Base-by-base conservation (phyloP, 768 basidiomycete genomes). In the Russula vinacea region DNA sequence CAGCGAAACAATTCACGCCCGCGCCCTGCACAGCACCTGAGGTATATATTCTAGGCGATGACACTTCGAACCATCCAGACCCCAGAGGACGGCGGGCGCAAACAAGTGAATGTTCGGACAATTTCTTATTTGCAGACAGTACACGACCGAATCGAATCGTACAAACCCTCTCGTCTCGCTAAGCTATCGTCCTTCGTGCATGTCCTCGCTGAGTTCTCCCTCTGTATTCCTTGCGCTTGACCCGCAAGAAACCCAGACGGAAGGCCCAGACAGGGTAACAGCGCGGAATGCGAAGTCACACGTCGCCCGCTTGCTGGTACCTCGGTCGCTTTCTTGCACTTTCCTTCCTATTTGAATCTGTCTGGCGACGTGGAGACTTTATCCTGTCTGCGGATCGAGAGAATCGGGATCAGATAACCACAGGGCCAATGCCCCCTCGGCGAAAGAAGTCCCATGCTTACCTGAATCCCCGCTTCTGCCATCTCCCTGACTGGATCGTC, bases 131-230 rank as follows among this genome's bases (percentile, higher is more conserved):
- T 29, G 29, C 29, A 29, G 2, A 29, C 29, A 29, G 29, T 29
- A 29, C 29, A 29, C 49, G 4, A 50, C 32, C 10, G 51, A 52
- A 32, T 19, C 29, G 17, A 19, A 44, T 8, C 32, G n/a, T n/a
- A 45, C n/a, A 22, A 49, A 14, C 0, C 47, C 16, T 17, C 33
- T 11, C 45, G 4, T 49, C 42, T 45, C 17, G 7, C 33, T 3
- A 14, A 29, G 19, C 24, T 22, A 4, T 2, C n/a, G 11, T 19
- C n/a, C 37, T 39, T 37, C 24, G 35, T 16, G 1, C 17, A 5
- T 22, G 49, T 40, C 47, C 49, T 59, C 49, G 14, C 47, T 59
- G 58, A 50, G 24, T 39, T 10, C 22, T 50, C 40, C 50, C 8
- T 9, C 51, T 42, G 50, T 29, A 5, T 50, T 3, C 19, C 59